Conservation (phyloP, 2,329 filamentous ascomycete genomes). For the Clonostachys sp. region DNA sequence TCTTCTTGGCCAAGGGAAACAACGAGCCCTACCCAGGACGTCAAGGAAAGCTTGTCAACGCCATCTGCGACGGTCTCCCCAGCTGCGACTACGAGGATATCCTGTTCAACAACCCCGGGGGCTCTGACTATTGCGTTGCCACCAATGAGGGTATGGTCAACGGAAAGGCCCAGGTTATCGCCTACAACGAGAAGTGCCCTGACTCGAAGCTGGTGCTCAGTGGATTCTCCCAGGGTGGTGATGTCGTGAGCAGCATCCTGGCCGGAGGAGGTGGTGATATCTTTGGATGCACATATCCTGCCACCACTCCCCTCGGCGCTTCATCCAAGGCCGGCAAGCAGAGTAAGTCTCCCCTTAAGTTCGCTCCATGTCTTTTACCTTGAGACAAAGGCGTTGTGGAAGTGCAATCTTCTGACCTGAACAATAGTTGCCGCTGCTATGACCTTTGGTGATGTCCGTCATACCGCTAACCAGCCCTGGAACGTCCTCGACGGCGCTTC, state of each 20-base stretch:
- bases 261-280: constrained; percentile 25
- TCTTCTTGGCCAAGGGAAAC: constrained; percentile 19
- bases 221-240: constrained; percentile 34
- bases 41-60: constrained; percentile 15
- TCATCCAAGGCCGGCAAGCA: no score
- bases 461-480: constrained; percentile 24
- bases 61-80: constrained; percentile 15
- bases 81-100: constrained; percentile 26
- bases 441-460: constrained; percentile 24
- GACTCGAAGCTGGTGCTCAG: constrained; percentile 31
- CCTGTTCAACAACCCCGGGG: constrained; percentile 17
- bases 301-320: no score
- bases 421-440: constrained; percentile 20
- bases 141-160: constrained; percentile 26
- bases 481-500: constrained; percentile 20
- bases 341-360: no score
- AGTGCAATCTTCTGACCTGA: background rate
- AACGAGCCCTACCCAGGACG: constrained; percentile 22
- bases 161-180: constrained; percentile 27
- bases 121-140: constrained; percentile 24
- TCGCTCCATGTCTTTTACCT: no score
- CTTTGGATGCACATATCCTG: constrained; percentile 6
- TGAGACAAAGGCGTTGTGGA: no score
- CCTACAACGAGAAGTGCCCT: constrained; percentile 32
- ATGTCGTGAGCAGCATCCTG: constrained; percentile 28